Evolutionary conservation across 2,329 filamentous ascomycete genomes (phyloP).

Genomic region (Fusarium tricinctum): DNA sequence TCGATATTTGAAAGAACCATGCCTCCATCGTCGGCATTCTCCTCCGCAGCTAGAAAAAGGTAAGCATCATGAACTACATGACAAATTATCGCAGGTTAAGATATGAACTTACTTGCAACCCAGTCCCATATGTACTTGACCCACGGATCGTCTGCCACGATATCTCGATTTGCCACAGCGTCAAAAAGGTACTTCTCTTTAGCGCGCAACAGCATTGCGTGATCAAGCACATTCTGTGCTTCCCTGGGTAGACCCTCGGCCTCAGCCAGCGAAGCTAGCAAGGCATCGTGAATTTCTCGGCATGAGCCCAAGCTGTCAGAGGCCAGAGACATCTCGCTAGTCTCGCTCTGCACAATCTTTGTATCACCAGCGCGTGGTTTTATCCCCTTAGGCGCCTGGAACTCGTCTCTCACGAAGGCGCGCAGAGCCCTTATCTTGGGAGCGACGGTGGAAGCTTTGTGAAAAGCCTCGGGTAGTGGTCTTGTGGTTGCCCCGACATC

Average conservation of each 20-base stretch:
- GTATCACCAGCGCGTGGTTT: constrained; percentile 46
- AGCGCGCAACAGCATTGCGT: constrained; percentile 71
- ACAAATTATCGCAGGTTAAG: not conserved
- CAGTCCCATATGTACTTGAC: constrained; percentile 85
- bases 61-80: constrained; percentile 32
- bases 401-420: constrained; percentile 53
- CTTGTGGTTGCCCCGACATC: constrained; percentile 55
- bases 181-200: constrained; percentile 75
- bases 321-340: constrained; percentile 56
- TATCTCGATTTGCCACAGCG: constrained; percentile 72
- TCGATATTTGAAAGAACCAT: constrained; percentile 79
- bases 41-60: constrained; percentile 67
- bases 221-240: constrained; percentile 67
- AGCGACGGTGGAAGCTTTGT: constrained; percentile 59
- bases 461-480: constrained; percentile 59
- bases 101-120: constrained; percentile 70
- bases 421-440: constrained; percentile 66
- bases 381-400: constrained; percentile 45
- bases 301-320: constrained; percentile 62
- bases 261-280: constrained; percentile 62
- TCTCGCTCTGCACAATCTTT: constrained; percentile 51
- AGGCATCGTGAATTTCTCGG: constrained; percentile 69
- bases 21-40: constrained; percentile 74
- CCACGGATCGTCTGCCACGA: constrained; percentile 80
- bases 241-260: constrained; percentile 64